Conservation (phyloP, 371 early-diverging fungal genomes). For the Rhizopus arrhizus region DNA sequence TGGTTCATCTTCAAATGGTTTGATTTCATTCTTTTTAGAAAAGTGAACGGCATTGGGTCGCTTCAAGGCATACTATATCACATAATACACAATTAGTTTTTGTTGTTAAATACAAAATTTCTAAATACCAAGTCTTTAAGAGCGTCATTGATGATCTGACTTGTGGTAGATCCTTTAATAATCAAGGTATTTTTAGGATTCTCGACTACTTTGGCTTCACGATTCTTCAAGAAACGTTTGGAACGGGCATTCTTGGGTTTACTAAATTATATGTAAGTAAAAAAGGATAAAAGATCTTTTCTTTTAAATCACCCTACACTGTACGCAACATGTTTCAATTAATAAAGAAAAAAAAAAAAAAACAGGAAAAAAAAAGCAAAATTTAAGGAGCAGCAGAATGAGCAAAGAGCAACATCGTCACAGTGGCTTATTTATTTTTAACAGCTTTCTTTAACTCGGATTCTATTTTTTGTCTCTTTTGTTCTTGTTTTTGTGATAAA, state of each 20-base stretch:
- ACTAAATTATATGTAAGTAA: constrained; percentile 27
- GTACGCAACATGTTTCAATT: constrained; percentile 47
- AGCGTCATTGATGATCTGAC: constrained; percentile 79
- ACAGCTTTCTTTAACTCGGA: neutral
- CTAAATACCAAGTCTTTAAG: constrained; percentile 83
- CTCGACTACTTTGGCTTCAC: constrained; percentile 90
- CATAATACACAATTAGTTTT: neutral
- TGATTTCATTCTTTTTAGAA: constrained; percentile 91
- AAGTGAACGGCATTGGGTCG: constrained; percentile 89
- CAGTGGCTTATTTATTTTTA: constrained; percentile 11
- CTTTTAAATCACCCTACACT: constrained; percentile 35
- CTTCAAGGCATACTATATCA: constrained; percentile 80
- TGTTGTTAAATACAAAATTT: neutral
- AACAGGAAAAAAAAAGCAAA: constrained; percentile 5
- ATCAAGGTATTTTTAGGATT: constrained; percentile 90
- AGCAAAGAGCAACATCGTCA: neutral
- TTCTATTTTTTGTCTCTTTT: too few species aligned
- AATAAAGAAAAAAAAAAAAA: neutral
- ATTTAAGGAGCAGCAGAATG: neutral
- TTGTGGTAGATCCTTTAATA: constrained; percentile 86
- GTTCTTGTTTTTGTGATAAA: constrained; percentile 7
- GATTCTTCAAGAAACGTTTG: constrained; percentile 82
- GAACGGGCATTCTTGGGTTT: constrained; percentile 85
- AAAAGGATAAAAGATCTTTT: neutral
- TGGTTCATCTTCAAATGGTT: constrained; percentile 94